Percentiles rank a stretch among this genome's conserved stretches.
Conservation (phyloP, 495 filamentous ascomycete genomes). For the Annulohypoxylon nitens region DNA sequence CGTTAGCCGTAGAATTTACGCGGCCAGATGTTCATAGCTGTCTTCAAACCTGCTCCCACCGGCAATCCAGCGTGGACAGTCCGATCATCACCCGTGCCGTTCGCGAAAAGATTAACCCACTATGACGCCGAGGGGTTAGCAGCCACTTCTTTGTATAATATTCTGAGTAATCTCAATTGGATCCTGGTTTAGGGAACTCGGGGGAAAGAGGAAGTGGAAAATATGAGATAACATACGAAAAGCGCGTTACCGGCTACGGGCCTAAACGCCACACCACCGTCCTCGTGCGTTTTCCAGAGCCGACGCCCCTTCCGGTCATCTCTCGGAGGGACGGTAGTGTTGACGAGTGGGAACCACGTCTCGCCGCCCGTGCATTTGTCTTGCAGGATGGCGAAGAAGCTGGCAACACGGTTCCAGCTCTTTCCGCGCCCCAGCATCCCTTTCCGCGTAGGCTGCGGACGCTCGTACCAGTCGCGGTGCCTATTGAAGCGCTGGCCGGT, state of each 20-base stretch:
- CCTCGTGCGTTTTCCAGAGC: constrained; percentile 60
- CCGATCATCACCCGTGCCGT: constrained; percentile 61
- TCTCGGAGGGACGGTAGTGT: constrained; percentile 39
- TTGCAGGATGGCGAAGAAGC: constrained; percentile 64
- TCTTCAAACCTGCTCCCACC: constrained; percentile 61
- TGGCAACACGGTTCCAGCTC: constrained; percentile 60
- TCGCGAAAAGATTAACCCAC: constrained; percentile 65
- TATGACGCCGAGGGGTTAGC: not conserved
- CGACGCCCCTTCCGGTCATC: constrained; percentile 29
- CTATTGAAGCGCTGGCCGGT: constrained; percentile 60
- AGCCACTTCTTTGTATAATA: not conserved
- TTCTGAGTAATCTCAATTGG: not conserved
- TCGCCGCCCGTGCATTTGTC: constrained; percentile 59
- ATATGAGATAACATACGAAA: constrained; percentile 47
- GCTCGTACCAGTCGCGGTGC: constrained; percentile 64
- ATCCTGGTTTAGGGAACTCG: not conserved
- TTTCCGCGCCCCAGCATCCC: constrained; percentile 44
- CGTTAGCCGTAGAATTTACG: constrained; percentile 50
- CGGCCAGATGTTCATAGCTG: constrained; percentile 71
- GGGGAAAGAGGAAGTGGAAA: not conserved
- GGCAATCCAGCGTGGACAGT: constrained; percentile 66
- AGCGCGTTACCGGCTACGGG: constrained; percentile 66
- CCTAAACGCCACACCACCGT: constrained; percentile 65
- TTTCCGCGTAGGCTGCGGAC: constrained; percentile 48
- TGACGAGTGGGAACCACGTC: constrained; percentile 62